phyloP scores from a whole-genome alignment of 371 early-diverging fungal genomes.

The Modicella reniformis region DNA sequence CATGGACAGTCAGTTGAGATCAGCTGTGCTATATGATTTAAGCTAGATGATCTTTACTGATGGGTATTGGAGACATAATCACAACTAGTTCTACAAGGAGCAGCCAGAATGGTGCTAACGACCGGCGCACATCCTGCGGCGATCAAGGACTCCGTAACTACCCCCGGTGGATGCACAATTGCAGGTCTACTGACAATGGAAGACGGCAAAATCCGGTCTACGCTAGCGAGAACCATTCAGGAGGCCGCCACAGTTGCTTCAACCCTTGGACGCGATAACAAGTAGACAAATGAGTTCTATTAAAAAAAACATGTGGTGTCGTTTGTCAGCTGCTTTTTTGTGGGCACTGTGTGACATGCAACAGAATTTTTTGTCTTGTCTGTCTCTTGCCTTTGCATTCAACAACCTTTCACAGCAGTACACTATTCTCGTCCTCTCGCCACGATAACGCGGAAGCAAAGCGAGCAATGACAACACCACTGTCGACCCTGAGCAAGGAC shows the following conservation, averaged over 20 bases:
- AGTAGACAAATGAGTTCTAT: background rate
- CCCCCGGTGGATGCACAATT: constrained; percentile 69
- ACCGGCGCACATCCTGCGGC: constrained; percentile 63
- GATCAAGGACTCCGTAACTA: constrained; percentile 65
- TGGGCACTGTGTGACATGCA: too few species aligned
- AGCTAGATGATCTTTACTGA: constrained; percentile 2
- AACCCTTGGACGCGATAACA: constrained; percentile 58
- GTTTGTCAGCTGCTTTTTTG: too few species aligned
- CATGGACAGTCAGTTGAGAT: background rate
- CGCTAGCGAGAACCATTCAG: constrained; percentile 63
- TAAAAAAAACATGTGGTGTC: background rate
- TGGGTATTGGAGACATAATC: background rate
- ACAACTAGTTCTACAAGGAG: constrained; percentile 59
- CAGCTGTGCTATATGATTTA: too few species aligned
- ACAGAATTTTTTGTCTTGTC: too few species aligned
- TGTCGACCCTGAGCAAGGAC: constrained; percentile 32
- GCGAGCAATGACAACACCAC: constrained; percentile 1
- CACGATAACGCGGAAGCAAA: background rate
- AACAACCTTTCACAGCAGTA: background rate
- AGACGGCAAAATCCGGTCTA: constrained; percentile 64
- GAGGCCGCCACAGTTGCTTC: constrained; percentile 63
- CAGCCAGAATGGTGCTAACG: constrained; percentile 62
- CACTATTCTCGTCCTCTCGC: constrained; percentile 14
- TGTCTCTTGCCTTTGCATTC: too few species aligned
- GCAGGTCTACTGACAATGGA: constrained; percentile 67